A percentile compares a stretch with the other conserved stretches of the same genome.
Evolutionary conservation across 164 flowering plant species (phyloP).

Genomic region (Echeveria elegans): DNA sequence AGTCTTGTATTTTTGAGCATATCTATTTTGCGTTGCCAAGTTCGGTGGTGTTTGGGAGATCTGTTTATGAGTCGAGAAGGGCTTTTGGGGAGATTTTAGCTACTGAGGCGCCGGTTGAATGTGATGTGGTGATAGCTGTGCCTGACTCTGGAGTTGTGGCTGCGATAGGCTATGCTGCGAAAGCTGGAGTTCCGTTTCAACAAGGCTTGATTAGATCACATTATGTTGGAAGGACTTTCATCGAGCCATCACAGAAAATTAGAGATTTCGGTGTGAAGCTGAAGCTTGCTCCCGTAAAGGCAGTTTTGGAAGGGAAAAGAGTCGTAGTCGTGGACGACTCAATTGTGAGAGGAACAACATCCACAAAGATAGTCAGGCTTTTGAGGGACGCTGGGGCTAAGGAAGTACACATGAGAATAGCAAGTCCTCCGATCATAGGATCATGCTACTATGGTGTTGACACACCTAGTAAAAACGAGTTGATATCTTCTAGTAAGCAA

Average conservation of each 20-base stretch:
- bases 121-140: slow-evolving; percentile 90
- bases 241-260: slow-evolving; percentile 84
- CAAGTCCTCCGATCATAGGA: slow-evolving; percentile 80
- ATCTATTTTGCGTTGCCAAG: slow-evolving; percentile 79
- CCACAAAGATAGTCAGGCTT: slow-evolving; percentile 80
- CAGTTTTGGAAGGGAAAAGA: slow-evolving; percentile 75
- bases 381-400: slow-evolving; percentile 84
- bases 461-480: slow-evolving; percentile 65
- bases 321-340: slow-evolving; percentile 97
- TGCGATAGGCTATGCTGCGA: slow-evolving; percentile 78
- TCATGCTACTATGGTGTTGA: slow-evolving; percentile 92
- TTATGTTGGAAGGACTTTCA: slow-evolving; percentile 85
- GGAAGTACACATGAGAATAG: slow-evolving; percentile 95
- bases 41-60: slow-evolving; percentile 67
- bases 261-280: slow-evolving; percentile 87
- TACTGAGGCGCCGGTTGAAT: slow-evolving; percentile 76
- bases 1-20: slow-evolving; percentile 82
- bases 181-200: slow-evolving; percentile 74
- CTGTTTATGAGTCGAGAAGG: slow-evolving; percentile 65
- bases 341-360: slow-evolving; percentile 84
- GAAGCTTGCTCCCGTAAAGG: slow-evolving; percentile 69
- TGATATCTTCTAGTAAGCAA: slow-evolving; percentile 71
- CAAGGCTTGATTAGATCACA: slow-evolving; percentile 80
- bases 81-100: slow-evolving; percentile 66
- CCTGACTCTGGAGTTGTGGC: slow-evolving; percentile 94